Conservation (phyloP, 179 eudicot genomes). For the Silene noctiflora region DNA sequence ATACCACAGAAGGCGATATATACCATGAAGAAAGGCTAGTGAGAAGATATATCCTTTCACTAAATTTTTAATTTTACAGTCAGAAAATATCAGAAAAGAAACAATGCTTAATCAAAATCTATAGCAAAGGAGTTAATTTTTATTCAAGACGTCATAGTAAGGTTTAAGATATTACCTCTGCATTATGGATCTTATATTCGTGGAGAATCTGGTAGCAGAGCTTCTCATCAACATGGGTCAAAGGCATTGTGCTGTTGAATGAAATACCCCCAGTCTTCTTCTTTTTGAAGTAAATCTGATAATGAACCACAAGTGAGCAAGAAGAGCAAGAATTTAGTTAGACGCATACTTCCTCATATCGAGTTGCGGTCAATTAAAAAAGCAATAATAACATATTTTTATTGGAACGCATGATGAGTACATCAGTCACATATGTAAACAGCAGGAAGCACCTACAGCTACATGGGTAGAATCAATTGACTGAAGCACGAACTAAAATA, state of each 20-base stretch:
- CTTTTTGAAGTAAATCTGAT: constrained; percentile 91
- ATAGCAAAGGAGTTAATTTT: no score
- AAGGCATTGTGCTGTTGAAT: constrained; percentile 78
- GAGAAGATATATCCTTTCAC: not conserved
- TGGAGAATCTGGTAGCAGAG: constrained; percentile 98
- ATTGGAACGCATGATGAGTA: not conserved
- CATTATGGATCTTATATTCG: constrained; percentile 98
- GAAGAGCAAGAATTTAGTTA: constrained; percentile 17
- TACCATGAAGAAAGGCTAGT: not conserved
- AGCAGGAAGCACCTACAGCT: not conserved
- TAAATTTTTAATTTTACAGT: no score
- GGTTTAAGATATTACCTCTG: constrained; percentile 59
- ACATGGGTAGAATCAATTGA: not conserved
- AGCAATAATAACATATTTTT: not conserved
- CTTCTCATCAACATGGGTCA: constrained; percentile 97
- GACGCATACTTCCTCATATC: not conserved
- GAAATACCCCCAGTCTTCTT: constrained; percentile 99
- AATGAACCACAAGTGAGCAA: constrained; percentile 17
- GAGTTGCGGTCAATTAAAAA: not conserved
- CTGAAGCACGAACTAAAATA: not conserved
- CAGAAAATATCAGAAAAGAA: not conserved
- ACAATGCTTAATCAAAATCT: not conserved
- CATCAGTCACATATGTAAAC: not conserved
- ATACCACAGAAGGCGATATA: not conserved
- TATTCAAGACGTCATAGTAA: not conserved